Conservation (phyloP, 345 rosid genomes). For the Luvunga scandens region DNA sequence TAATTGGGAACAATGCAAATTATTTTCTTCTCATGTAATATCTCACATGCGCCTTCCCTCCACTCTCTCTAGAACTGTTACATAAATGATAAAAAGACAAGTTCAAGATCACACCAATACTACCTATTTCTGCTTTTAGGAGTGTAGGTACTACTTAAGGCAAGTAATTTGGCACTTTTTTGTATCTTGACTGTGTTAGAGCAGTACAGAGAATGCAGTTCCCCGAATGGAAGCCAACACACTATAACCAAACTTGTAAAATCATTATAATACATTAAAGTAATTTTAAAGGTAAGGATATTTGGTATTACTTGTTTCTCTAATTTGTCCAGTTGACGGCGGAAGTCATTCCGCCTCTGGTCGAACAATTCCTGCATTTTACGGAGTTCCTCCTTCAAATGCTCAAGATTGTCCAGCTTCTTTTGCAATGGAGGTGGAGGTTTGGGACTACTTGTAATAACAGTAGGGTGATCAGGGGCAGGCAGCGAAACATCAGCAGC, state of each 20-base stretch:
- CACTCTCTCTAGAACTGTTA: background rate
- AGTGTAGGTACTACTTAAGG: background rate
- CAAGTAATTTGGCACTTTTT: background rate
- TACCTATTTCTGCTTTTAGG: background rate
- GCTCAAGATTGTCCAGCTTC: constrained; percentile 73
- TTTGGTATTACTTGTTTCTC: constrained; percentile 55
- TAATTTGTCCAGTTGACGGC: constrained; percentile 63
- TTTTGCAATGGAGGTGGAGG: constrained; percentile 57
- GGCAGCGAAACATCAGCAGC: constrained; percentile 38
- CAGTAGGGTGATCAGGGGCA: constrained; percentile 46
- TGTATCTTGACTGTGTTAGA: background rate
- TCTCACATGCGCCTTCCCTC: background rate
- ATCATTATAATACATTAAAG: background rate
- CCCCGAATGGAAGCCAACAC: background rate
- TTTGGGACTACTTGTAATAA: constrained; percentile 48
- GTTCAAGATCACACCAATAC: background rate
- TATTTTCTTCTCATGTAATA: background rate
- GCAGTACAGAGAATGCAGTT: constrained; percentile 17
- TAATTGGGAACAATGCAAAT: background rate
- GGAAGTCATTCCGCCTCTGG: constrained; percentile 78
- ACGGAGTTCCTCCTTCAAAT: constrained; percentile 77
- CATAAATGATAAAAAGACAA: background rate
- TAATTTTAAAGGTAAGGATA: constrained; percentile 11
- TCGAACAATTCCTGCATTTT: constrained; percentile 92
- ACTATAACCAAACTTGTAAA: background rate